These are phyloP conservation scores for Mycena metata DNA, from an alignment of 768 basidiomycete species.

Conservation along the genomic window DNA sequence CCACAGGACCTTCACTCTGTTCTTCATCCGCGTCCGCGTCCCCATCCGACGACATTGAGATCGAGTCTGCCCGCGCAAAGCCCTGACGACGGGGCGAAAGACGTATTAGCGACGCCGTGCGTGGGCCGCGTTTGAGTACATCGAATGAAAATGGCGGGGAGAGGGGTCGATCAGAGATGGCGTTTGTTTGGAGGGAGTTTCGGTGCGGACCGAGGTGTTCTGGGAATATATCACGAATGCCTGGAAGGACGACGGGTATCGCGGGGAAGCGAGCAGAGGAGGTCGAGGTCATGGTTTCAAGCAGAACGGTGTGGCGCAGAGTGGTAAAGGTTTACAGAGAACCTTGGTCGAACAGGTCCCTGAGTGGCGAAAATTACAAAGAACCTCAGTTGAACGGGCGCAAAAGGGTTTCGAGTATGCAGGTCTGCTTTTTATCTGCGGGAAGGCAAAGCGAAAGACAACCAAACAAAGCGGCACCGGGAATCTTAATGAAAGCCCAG, in stretches of 20 bases:
- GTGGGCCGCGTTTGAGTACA: slow-evolving; percentile 26
- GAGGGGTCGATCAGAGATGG: neutral
- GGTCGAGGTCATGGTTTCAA: slow-evolving; percentile 6
- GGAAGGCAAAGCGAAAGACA: too few species aligned
- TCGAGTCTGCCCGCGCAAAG: too few species aligned
- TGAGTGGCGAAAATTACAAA: too few species aligned
- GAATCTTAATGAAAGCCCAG: too few species aligned
- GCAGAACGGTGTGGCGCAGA: too few species aligned
- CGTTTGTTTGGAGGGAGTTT: neutral
- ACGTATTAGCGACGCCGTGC: slow-evolving; percentile 17
- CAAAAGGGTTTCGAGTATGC: too few species aligned
- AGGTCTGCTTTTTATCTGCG: too few species aligned
- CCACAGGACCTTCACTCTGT: slow-evolving; percentile 16
- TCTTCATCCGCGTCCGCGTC: slow-evolving; percentile 42
- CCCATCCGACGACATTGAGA: neutral
- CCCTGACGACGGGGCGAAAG: slow-evolving; percentile 15
- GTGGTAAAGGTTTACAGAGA: too few species aligned
- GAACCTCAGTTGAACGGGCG: too few species aligned
- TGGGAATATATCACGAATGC: slow-evolving; percentile 32
- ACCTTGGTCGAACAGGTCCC: too few species aligned
- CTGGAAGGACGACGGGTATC: slow-evolving; percentile 15
- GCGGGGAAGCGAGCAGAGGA: neutral
- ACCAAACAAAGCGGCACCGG: too few species aligned
- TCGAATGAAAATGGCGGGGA: slow-evolving; percentile 21
- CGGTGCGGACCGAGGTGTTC: slow-evolving; percentile 12